Evolutionary conservation across 1,139 yeast species (phyloP), one percentile per base, ranked within the genome.

Genomic region (Saccharomycopsis crataegensis): DNA sequence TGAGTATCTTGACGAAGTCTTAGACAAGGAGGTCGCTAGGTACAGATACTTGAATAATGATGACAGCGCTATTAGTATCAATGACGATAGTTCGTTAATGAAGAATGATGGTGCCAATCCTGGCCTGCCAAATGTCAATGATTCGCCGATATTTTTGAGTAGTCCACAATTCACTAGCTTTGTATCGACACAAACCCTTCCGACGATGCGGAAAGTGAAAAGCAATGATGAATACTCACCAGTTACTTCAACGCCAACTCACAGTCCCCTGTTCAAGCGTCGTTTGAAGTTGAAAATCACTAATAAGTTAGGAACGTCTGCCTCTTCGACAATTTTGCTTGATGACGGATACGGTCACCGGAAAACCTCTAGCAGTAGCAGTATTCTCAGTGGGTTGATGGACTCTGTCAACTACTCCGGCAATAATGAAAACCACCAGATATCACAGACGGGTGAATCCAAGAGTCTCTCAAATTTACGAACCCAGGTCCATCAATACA

Each of bases 1-100:
- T 12, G 62, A 59, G 34, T 51, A 58, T 40, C 33, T 60, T 49
- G 60, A 53, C 14, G 64, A 61, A 38, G 38, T 44, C 2, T 11
- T 50, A 31, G 49, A 48, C 12, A 46, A 48, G 43, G 50, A 44
- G 43, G 48, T 32, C 7, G n/a, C 42, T 11, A 40, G 48, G 11
- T 44, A 43, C n/a, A 14, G 49, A 33, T 8, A 17, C 8, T 32
- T 34, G 12, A 28, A 38, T 38, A 32, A 32, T 16, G 34, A 49
- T n/a, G 33, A 12, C 31, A 17, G 40, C 6, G 14, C 47, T 12
- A 11, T 28, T 8, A 22, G 14, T 34, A 42, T 28, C n/a, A 17
- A 8, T 8, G 17, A 31, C 40, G 48, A 43, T 9, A 33, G 16
- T 22, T 28, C n/a, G 12, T 14, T 14, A 16, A 4, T 34, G 9